Conservation (phyloP, 768 basidiomycete species). For the Ramaria rubella region DNA sequence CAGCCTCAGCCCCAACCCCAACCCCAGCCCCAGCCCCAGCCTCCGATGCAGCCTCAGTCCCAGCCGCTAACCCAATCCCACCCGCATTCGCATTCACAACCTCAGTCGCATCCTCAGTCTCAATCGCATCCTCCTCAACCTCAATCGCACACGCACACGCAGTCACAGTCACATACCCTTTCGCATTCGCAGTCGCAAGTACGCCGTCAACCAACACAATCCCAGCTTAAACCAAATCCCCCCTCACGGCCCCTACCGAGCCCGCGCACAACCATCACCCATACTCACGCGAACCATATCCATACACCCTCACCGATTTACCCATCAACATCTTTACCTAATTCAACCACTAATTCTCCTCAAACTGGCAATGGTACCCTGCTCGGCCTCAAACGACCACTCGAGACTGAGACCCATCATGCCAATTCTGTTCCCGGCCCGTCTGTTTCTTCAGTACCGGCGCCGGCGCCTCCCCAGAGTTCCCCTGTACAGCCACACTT, state of each 20-base stretch:
- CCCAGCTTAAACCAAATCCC: constrained; percentile 2
- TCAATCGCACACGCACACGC: neutral
- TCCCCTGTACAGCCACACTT: constrained; percentile 9
- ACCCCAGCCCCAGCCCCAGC: neutral
- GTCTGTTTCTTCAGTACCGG: neutral
- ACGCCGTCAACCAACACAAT: constrained; percentile 4
- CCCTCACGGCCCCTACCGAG: neutral
- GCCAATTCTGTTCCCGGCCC: neutral
- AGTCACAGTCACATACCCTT: constrained; percentile 1
- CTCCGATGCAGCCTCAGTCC: too few relatives aligned
- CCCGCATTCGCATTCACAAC: neutral
- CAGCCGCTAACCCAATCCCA: neutral
- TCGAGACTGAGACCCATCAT: neutral
- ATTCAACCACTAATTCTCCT: constrained; percentile 7
- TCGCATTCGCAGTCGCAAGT: neutral
- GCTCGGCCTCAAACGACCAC: constrained; percentile 1
- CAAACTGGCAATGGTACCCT: neutral
- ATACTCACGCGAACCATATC: neutral
- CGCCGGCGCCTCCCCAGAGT: neutral
- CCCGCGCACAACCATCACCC: constrained; percentile 1
- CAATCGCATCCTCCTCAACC: neutral
- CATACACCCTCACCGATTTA: constrained; percentile 9
- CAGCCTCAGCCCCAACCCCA: too few relatives aligned
- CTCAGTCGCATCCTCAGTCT: neutral
- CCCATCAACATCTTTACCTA: constrained; percentile 3